Evolutionary conservation across 139 green algal genomes (phyloP), one percentile per base, ranked within the genome.

Genomic region (Micractinium conductrix): DNA sequence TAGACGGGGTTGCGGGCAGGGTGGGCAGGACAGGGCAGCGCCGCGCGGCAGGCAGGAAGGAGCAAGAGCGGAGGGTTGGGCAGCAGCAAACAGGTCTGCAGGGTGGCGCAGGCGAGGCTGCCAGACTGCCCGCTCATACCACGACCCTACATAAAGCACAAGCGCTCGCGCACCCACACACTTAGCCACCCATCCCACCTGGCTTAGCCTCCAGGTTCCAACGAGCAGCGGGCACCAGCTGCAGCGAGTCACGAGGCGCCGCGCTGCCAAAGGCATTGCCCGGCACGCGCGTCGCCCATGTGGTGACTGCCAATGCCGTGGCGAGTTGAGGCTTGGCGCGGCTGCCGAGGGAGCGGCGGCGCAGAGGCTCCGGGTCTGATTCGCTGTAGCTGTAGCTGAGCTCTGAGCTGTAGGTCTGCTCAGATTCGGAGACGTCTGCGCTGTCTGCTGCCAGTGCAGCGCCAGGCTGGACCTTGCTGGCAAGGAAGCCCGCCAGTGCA

Each of bases 401-500:
- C 1, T 82, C 55, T 19, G 50, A 55, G 28, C 9, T 28, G 8
- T 40, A n/a, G 48, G 50, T 69, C 26, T 82, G 28, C 4, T 40
- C 28, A 60, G n/a, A 65, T 68, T 28, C 45, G 10, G 43, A 37
- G 30, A 42, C 53, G 24, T n/a, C 38, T 37, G 68, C 40, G 65
- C 65, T n/a, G n/a, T n/a, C n/a, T n/a, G n/a, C 33, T 44, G 65
- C 65, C 33, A 44, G 33, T 16, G 42, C 65, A 44, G 65, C 38
- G 14, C 40, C 62, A 10, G 78, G 42, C 62, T 63, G 78, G 6
- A 83, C 10, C 30, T 33, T 62, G 40, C 42, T 50, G 9, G 78
- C 78, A 10, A 87, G 62, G 76, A 86, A 87, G 30, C 73, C 78
- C 6, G 88, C 80, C 17, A 94, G 84, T 8, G 89, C 79, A 1